phyloP scores from a whole-genome alignment of 768 basidiomycete genomes.

The Leccinellum albellum region DNA sequence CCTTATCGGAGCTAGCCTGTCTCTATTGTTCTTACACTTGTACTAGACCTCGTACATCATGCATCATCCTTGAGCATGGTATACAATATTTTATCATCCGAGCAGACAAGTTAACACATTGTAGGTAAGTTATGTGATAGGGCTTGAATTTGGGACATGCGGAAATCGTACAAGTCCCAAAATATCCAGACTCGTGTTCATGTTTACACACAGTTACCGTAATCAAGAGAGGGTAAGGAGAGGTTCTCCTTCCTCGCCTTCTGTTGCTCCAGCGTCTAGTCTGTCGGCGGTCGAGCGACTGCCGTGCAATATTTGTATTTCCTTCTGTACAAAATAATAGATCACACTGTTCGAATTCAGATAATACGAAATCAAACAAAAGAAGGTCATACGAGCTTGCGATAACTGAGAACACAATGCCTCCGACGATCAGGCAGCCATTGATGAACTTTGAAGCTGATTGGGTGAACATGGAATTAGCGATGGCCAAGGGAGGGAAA shows the following conservation, averaged over 20 bases:
- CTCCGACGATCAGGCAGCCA: constrained; percentile 51
- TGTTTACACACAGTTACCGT: not conserved
- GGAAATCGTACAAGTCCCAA: not conserved
- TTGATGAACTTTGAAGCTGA: constrained; percentile 67
- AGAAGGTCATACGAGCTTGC: constrained; percentile 59
- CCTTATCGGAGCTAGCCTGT: constrained; percentile 86
- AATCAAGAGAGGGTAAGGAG: constrained; percentile 28
- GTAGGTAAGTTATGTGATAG: not conserved
- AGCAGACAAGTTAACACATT: not conserved
- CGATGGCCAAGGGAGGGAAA: not conserved
- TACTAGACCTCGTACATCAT: constrained; percentile 49
- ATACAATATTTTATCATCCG: constrained; percentile 5
- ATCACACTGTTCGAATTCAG: constrained; percentile 48
- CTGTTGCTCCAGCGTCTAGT: constrained; percentile 55
- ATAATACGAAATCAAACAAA: constrained; percentile 5
- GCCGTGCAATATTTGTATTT: constrained; percentile 53
- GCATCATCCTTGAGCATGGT: constrained; percentile 1
- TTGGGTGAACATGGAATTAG: constrained; percentile 11
- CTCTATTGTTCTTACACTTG: constrained; percentile 89
- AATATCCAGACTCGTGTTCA: not conserved
- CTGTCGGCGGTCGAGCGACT: constrained; percentile 48
- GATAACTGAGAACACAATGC: constrained; percentile 53
- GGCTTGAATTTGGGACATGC: not conserved
- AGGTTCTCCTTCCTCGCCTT: constrained; percentile 60
- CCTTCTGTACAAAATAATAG: constrained; percentile 58